Conservation (phyloP, 2,329 filamentous ascomycete genomes). For the Neurospora sp. region DNA sequence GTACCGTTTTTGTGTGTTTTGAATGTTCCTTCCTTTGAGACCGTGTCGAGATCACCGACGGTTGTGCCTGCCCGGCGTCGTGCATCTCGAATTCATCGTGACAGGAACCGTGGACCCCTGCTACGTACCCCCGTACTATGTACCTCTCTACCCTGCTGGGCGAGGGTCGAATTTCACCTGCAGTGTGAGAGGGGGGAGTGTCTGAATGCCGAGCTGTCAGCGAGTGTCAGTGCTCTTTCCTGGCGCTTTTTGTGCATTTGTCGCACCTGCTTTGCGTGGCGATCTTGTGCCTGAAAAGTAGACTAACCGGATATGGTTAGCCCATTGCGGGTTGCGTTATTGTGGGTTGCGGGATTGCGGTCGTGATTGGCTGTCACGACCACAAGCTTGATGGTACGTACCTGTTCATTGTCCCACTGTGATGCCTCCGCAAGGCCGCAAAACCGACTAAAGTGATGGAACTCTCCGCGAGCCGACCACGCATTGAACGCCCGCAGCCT, state of each 20-base stretch:
- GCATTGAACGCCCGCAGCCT: not conserved
- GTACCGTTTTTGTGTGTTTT: not conserved
- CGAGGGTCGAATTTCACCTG: not conserved
- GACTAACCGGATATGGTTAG: not conserved
- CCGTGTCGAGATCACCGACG: not conserved
- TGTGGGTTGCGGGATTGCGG: not conserved
- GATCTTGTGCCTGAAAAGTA: not conserved
- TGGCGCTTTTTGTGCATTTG: not conserved
- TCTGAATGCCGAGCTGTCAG: not conserved
- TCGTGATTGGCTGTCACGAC: not conserved
- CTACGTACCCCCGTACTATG: not conserved
- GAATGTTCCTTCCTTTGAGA: not conserved
- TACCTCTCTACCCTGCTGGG: not conserved
- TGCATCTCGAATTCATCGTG: not conserved
- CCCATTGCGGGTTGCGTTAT: not conserved
- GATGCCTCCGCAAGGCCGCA: not conserved
- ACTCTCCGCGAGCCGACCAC: not conserved
- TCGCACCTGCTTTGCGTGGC: slow-evolving; percentile 3
- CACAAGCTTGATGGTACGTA: not conserved
- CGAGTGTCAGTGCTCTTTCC: not conserved
- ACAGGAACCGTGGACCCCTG: not conserved
- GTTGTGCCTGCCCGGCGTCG: not conserved
- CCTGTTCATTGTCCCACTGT: not conserved
- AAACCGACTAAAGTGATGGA: not conserved
- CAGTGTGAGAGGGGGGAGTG: not conserved